Conservation (phyloP, 2,329 filamentous ascomycete genomes). For the Beauveria varroae region DNA sequence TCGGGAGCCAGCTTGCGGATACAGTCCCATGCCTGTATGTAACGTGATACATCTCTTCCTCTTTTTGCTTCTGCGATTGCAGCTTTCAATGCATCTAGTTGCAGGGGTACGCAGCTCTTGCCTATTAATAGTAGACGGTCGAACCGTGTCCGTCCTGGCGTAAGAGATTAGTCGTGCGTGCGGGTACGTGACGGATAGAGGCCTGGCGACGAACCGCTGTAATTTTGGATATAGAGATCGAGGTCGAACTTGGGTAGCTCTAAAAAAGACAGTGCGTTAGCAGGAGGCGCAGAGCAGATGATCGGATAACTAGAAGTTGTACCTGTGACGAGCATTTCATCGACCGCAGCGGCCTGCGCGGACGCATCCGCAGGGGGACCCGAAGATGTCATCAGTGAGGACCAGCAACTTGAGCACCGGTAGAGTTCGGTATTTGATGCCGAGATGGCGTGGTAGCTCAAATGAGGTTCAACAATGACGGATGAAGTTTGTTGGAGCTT, state of each 20-base stretch:
- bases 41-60: constrained; percentile 65
- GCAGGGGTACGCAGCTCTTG: constrained; percentile 65
- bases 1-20: constrained; percentile 56
- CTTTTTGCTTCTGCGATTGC: constrained; percentile 70
- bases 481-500: constrained; percentile 6
- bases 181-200: background rate
- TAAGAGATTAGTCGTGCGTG: background rate
- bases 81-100: constrained; percentile 70
- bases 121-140: constrained; percentile 79
- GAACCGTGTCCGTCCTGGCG: constrained; percentile 67
- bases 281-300: background rate
- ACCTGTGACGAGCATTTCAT: background rate
- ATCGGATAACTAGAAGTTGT: background rate
- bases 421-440: background rate
- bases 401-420: background rate
- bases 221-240: constrained; percentile 85
- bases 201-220: constrained; percentile 53
- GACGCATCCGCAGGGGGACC: background rate
- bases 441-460: background rate
- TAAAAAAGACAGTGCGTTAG: constrained; percentile 26
- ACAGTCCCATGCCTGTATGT: constrained; percentile 59
- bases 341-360: background rate
- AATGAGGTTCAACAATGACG: background rate
- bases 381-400: background rate
- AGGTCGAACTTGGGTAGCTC: constrained; percentile 84